A percentile compares a stretch with the other conserved stretches of the same genome.
These are phyloP conservation scores for Zasmidium angulare DNA, from an alignment of 2,329 filamentous ascomycete species.

Conservation along the genomic window DNA sequence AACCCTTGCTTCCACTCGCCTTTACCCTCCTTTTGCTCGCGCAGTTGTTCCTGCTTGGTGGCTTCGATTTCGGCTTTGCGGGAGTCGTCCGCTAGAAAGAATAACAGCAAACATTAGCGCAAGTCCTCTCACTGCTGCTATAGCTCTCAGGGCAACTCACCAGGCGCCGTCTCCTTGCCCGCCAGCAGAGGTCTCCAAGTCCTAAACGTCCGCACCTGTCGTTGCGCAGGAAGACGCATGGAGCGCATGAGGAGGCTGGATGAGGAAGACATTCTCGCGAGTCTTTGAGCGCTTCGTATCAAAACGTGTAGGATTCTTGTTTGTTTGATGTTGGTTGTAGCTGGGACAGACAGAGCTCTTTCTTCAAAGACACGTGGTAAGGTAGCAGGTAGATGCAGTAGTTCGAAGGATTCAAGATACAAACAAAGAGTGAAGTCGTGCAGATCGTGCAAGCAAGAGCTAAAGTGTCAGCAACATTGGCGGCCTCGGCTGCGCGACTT, in stretches of 20 bases:
- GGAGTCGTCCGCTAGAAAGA: slow-evolving; percentile 41
- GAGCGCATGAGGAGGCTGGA: background rate
- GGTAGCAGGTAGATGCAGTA: background rate
- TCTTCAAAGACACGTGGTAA: too few species aligned
- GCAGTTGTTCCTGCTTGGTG: slow-evolving; percentile 63
- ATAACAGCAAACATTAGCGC: background rate
- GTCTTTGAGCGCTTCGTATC: too few species aligned
- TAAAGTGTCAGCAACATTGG: background rate
- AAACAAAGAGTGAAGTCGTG: background rate
- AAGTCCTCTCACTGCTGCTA: too few species aligned
- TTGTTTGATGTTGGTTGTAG: too few species aligned
- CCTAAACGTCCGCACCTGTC: slow-evolving; percentile 35
- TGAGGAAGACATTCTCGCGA: background rate
- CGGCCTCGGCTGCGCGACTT: background rate
- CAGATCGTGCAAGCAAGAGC: background rate
- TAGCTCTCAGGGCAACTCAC: too few species aligned
- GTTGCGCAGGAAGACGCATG: background rate
- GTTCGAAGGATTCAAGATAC: background rate
- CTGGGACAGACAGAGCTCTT: too few species aligned
- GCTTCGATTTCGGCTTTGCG: slow-evolving; percentile 46
- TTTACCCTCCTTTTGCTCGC: slow-evolving; percentile 57
- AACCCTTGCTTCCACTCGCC: slow-evolving; percentile 76
- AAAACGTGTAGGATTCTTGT: too few species aligned
- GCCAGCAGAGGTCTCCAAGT: slow-evolving; percentile 37
- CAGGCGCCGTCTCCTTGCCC: slow-evolving; percentile 46